Conservation (phyloP, 1,139 yeast species). For the Sugiyamaella neomexicana region DNA sequence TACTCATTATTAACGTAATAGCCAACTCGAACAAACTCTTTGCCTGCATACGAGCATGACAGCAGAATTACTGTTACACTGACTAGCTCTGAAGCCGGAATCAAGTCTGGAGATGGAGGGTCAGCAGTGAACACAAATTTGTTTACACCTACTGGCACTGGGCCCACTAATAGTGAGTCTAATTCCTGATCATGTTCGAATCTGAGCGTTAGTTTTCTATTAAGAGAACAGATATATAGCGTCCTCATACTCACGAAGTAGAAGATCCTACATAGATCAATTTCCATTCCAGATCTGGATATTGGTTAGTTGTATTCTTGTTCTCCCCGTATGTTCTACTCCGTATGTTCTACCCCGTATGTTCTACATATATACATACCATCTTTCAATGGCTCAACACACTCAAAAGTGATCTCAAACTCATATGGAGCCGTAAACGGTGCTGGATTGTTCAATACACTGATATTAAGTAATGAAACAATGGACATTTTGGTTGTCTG, state of each 20-base stretch:
- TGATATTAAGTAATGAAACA: constrained; percentile 87
- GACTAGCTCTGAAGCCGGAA: constrained; percentile 93
- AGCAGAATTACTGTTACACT: constrained; percentile 90
- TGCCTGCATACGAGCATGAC: constrained; percentile 88
- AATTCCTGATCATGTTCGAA: constrained; percentile 95
- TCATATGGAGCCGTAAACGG: constrained; percentile 90
- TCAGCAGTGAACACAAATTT: constrained; percentile 92
- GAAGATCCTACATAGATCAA: constrained; percentile 95
- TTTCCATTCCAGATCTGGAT: constrained; percentile 86
- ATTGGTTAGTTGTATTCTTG: constrained; percentile 5
- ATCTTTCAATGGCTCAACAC: constrained; percentile 87
- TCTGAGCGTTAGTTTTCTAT: constrained; percentile 23
- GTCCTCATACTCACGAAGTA: constrained; percentile 58
- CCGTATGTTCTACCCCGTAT: not conserved
- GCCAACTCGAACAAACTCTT: constrained; percentile 96
- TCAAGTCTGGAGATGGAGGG: constrained; percentile 93
- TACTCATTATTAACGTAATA: constrained; percentile 97
- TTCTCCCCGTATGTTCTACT: not conserved
- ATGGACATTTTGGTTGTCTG: constrained; percentile 64
- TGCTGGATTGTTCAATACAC: constrained; percentile 93
- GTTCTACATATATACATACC: constrained; percentile 32
- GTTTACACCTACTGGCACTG: constrained; percentile 95
- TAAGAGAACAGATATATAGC: no score
- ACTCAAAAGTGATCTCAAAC: constrained; percentile 95
- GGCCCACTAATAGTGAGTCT: constrained; percentile 94